Evolutionary conservation across 441 rosid genomes (phyloP), one percentile per base, ranked within the genome.

Genomic region (Croton setiger): DNA sequence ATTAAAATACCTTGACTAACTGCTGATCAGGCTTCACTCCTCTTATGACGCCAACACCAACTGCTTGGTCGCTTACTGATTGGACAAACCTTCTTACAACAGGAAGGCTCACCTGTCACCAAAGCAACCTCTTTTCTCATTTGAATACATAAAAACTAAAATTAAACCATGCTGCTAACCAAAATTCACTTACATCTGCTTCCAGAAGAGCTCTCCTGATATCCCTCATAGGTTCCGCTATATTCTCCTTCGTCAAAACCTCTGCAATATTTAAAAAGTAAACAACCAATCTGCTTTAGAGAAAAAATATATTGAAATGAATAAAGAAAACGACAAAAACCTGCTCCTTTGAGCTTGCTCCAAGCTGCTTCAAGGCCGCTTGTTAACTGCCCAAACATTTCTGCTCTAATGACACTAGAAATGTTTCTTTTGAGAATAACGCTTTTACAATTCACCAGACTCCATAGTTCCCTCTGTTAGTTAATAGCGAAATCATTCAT

Each of bases 21-120:
- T 95, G 98, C 77, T 92, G 97, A 84, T 95, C 99, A 10, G 98
- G 98, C 74, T 75, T 95, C 60, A 95, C 98, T 70, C 97, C 98
- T 53, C 97, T 85, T 65, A 88, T 88, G 65, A 92, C 71, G 23
- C 96, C 97, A 48, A 83, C 83, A 56, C 99, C 99, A 78, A 95
- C 91, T 54, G 95, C 98, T 77, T 85, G 92, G 63, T 92, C 99
- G 70, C 92, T 85, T 55, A 92, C 96, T 56, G 90, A 85, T 63
- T 92, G 96, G 43, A 92, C 93, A 86, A 95, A 95, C 82, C 98
- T 88, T 82, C 99, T 89, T 62, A 90, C 99, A 64, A 95, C 99
- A 36, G 97, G 98, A 74, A 95, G 97, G 63, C 99, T 95, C 72
- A 92, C 99, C 99, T 95, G 80, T 76, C 63, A 81, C 77, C 56